Evolutionary conservation across 441 rosid species (phyloP).

Genomic region (Pelargonium australe): DNA sequence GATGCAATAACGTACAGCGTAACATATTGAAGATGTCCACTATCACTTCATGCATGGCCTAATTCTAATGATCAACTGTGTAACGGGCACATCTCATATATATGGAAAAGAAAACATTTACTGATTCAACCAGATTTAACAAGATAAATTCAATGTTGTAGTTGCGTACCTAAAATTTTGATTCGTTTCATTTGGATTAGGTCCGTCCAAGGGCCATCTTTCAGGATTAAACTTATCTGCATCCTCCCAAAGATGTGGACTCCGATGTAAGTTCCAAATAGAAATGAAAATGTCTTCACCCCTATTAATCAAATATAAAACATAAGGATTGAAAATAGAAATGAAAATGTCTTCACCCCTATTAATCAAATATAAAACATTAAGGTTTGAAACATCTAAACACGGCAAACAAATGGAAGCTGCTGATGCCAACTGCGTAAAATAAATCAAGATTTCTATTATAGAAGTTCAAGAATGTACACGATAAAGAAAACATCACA

Average conservation of each 20-base stretch:
- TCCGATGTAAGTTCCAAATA: slow-evolving; percentile 87
- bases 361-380: slow-evolving; percentile 7
- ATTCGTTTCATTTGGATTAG: slow-evolving; percentile 94
- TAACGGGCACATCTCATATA: neutral
- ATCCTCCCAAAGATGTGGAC: slow-evolving; percentile 77
- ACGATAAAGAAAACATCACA: neutral
- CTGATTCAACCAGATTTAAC: neutral
- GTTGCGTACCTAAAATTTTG: slow-evolving; percentile 69
- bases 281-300: slow-evolving; percentile 92
- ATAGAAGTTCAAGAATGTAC: neutral
- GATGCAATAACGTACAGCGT: neutral
- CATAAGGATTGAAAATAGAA: slow-evolving; percentile 33
- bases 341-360: slow-evolving; percentile 93
- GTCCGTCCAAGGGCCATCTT: slow-evolving; percentile 97
- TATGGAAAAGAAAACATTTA: neutral
- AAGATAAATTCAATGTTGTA: neutral
- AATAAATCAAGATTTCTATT: neutral
- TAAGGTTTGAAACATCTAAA: neutral
- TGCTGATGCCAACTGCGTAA: neutral
- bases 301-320: slow-evolving; percentile 29
- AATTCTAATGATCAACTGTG: neutral
- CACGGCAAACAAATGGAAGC: slow-evolving; percentile 1
- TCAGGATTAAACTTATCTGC: slow-evolving; percentile 86
- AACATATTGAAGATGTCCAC: neutral
- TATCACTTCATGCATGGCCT: neutral